These are phyloP conservation scores for Termitomyces sp. DNA, from an alignment of 768 basidiomycete species.

Conservation along the genomic window DNA sequence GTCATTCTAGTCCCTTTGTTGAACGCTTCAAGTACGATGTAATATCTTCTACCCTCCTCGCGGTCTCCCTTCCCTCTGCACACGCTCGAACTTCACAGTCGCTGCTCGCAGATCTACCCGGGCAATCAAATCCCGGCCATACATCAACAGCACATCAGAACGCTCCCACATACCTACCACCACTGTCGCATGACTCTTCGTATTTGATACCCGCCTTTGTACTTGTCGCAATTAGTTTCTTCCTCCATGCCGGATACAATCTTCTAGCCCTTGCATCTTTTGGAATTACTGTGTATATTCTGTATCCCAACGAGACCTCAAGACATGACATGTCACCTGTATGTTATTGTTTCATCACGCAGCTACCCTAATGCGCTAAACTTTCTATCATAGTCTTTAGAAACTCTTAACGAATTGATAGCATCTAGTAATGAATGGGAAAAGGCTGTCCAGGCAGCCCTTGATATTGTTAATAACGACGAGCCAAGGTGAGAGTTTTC, in stretches of 20 bases:
- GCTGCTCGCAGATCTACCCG: conserved; percentile 35
- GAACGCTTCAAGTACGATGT: conserved; percentile 85
- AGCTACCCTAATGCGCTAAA: conserved; percentile 10
- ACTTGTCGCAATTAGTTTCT: conserved; percentile 34
- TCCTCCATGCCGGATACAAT: conserved; percentile 43
- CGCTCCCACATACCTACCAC: conserved; percentile 18
- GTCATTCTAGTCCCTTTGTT: conserved; percentile 48
- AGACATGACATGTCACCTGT: conserved; percentile 56
- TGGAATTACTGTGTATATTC: conserved; percentile 34
- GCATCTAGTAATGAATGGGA: conserved; percentile 72
- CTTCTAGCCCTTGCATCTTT: conserved; percentile 36
- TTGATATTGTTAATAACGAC: conserved; percentile 63
- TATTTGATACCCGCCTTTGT: conserved; percentile 39
- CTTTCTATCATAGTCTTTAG: conserved; percentile 47
- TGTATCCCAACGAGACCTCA: conserved; percentile 30
- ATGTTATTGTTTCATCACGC: conserved; percentile 23
- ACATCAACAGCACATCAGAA: conserved; percentile 29
- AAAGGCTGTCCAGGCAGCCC: conserved; percentile 65
- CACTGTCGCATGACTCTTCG: conserved; percentile 30
- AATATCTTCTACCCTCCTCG: conserved; percentile 77
- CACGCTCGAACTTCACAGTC: conserved; percentile 30
- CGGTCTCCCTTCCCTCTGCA: conserved; percentile 42
- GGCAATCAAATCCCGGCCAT: conserved; percentile 45
- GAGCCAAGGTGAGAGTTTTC: conserved; percentile 53
- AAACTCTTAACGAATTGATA: conserved; percentile 65